Conservation (phyloP, 1,284 basidiomycete genomes). For the Rhodotorula sp. region DNA sequence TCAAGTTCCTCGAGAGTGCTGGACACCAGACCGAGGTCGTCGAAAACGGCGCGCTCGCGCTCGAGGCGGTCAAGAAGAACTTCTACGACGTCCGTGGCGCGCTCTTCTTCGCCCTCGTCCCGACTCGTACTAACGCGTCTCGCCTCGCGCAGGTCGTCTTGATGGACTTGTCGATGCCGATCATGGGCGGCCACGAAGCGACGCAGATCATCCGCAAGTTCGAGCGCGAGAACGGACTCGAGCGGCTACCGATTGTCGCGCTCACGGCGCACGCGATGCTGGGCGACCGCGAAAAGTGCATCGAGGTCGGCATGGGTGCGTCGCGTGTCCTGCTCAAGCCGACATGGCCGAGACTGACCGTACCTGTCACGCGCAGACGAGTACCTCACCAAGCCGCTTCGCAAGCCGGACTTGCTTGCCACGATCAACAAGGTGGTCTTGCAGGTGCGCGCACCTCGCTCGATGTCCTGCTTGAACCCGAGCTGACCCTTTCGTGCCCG, state of each 20-base stretch:
- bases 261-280: conserved; percentile 72
- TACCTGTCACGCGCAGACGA: conserved; percentile 46
- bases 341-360: neutral
- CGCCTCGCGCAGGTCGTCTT: conserved; percentile 51
- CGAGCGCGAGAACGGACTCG: conserved; percentile 70
- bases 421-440: conserved; percentile 42
- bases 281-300: conserved; percentile 87
- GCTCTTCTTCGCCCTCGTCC: conserved; percentile 75
- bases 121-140: conserved; percentile 48
- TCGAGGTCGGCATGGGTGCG: conserved; percentile 67
- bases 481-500: neutral
- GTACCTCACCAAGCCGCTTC: conserved; percentile 54
- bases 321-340: no score
- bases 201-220: conserved; percentile 68
- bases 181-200: conserved; percentile 78
- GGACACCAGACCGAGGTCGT: conserved; percentile 96
- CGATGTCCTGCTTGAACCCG: no score
- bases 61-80: conserved; percentile 80
- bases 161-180: conserved; percentile 99
- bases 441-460: neutral
- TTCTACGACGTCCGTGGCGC: conserved; percentile 59
- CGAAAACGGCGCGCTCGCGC: conserved; percentile 89
- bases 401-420: conserved; percentile 46
- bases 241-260: conserved; percentile 88
- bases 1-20: conserved; percentile 95